Evolutionary conservation across 306 rosid genomes (phyloP), one percentile per base, ranked within the genome.

Genomic region (Casuarina glauca): DNA sequence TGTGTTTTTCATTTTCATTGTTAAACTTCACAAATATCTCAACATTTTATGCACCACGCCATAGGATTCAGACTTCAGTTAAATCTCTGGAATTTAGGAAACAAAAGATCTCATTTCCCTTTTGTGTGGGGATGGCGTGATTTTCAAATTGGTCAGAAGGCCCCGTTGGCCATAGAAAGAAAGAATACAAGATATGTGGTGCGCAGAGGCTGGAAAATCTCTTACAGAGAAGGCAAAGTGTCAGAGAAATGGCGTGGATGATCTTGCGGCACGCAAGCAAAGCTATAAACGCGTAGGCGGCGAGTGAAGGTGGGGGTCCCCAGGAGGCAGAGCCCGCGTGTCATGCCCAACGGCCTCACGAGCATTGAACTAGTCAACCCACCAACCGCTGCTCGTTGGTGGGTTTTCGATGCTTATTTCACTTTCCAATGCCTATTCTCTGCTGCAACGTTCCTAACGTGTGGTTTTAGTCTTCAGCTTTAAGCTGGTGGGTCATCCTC

Each of bases 171-270:
- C 61, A 54, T 0, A n/a, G 2, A 54, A 32, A 55, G 50, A 66
- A 48, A 61, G 51, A 2, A n/a, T 2, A 5, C 39, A 6, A 12
- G 5, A 9, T 4, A 7, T 36, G 38, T 20, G 32, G 32, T 26
- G 32, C 1, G 32, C 32, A 26, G 32, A 26, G 32, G 32, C 32
- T 26, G 32, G 32, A 26, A 26, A 26, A 26, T 26, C 32, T 26
- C 42, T 26, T 9, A n/a, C n/a, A 82, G 75, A 76, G 48, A 20
- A 20, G 69, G 77, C 64, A 81, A 71, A 68, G 73, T 71, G 89
- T 88, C 86, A 82, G 76, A 80, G 32, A 82, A 74, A 81, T 32
- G 80, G 4, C n/a, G 73, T 73, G 83, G 46, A 32, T 62, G 36
- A 46, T 13, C 16, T 67, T 64, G 11, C 39, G 82, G 79, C 77